Base-by-base conservation (phyloP, 768 basidiomycete species). In the Pisolithus orientalis region DNA sequence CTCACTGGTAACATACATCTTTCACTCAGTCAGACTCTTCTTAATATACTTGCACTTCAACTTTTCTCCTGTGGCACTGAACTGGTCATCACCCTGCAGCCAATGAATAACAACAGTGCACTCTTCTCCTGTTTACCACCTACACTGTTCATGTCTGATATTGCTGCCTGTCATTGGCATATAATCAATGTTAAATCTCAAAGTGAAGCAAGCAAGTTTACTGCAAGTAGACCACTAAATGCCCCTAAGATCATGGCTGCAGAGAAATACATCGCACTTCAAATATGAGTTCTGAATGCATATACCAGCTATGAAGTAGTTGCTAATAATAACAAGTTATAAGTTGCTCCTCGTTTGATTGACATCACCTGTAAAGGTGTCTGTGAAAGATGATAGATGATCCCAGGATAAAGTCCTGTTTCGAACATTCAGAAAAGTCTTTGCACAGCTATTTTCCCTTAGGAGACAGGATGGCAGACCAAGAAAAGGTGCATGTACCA, bases 221-320 rank as follows among this genome's bases (percentile, higher is more conserved):
- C 85, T 34, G 85, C 85, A 45, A 89, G 79, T 17, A 88, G 70
- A 47, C 86, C 86, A 49, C 85, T 85, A 57, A 90, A 90, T 21
- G 88, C 87, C n/a, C 89, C 90, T 2, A 87, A 83, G 0, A 87
- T 79, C 2, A 86, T 89, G 0, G 89, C 88, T 3, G 89, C 85
- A 0, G 82, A 80, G 70, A 87, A 89, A 70, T 88, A 89, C 28
- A 88, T 60, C 0, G 85, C 82, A 25, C 82, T 76, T 7, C 67
- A 72, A 49, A 79, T 72, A 53, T 86, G 56, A 88, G 87, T 61
- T 92, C 90, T 13, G 82, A 82, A 34, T 87, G 85, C 59, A 59
- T 75, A 69, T 83, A 83, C 80, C 81, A 83, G 55, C 76, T 78
- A 53, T n/a, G 31, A 16, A 2, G 13, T 3, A 24, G 24, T 11